Evolutionary conservation across 108 stramenopile species (phyloP), one percentile per base, ranked within the genome.

Genomic region (Nitzschia sp.): DNA sequence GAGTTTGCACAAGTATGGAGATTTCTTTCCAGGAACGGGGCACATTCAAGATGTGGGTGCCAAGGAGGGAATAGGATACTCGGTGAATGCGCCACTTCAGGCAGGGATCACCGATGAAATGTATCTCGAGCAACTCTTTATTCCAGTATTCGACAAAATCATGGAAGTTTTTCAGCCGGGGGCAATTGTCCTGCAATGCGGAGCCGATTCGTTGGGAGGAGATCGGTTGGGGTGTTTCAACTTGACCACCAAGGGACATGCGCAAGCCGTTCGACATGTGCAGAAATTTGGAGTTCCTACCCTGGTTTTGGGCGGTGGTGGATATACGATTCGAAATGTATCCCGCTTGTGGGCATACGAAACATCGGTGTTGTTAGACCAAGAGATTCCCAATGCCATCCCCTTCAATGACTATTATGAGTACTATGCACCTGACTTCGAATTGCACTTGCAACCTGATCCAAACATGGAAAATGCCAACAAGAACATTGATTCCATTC

Each of bases 151-250:
- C 65, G 80, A 71, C 58, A 96, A 96, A 66, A 97, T 98, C 68
- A 99, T 99, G 97, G 94, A 98, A 58, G 81, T 96, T 11, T 99
- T 94, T 73, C 83, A 79, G 34, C 98, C 98, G 21, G 96, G 95
- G 27, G 99, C 99, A 0, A 86, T 99, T 68, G 99, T 99, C 18
- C 72, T 99, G 69, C 98, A 99, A 74, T 99, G 98, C 75, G 99
- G 99, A n/a, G 98, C 99, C 21, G 99, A 99, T 74, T 93, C 91
- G 26, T 82, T 99, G 54, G 92, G 97, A 11, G 97, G 97, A 17
- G 99, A 99, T 77, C 88, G 99, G n/a, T 79, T 99, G 56, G 99
- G 99, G 38, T 96, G 96, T 71, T 99, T 99, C 87, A 99, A 99
- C 77, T 74, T 99, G 47, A 98, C 93, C 35, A 73, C 98, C 48